Evolutionary conservation across 164 flowering plant genomes (phyloP), one percentile per base, ranked within the genome.

Genomic region (Nymphaea thermarum): DNA sequence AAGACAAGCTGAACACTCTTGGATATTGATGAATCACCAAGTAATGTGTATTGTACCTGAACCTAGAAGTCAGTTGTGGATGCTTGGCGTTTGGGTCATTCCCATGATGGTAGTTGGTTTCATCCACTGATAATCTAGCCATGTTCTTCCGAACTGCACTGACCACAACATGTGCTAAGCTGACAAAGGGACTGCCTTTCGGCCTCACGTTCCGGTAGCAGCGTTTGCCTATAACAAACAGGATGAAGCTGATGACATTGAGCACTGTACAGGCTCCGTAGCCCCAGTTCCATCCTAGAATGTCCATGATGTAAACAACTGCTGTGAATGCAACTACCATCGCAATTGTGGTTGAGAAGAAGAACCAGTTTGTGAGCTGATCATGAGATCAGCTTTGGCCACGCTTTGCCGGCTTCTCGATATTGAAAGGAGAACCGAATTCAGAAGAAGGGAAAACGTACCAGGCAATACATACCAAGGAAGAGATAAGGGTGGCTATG

Each of bases 241-340:
- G 7, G 41, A 62, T 71, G 8, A 84, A 6, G 5, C 79, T 77
- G 43, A 80, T 42, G 0, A 67, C 67, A 63, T 74, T 80, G 1
- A 65, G 65, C 1, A 62, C 73, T 2, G 65, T 12, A 60, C 80
- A 75, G 2, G 81, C 3, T 2, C 82, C 85, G 53, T 76, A 84
- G 0, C 87, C 83, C 64, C 68, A 67, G 0, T 68, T 77, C 87
- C 90, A 86, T n/a, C 86, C 70, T 18, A 81, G 78, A 42, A 75
- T 84, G 72, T 84, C 87, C 66, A 84, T 47, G 60, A 86, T 43
- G 42, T 84, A 86, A 15, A 84, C 80, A 18, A 84, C 42, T 17
- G 42, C 80, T 0, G 78, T 77, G 66, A n/a, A 16, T 25, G 80
- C 72, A 0, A 76, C 55, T 0, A 75, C 63, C 10, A 11, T 6